Evolutionary conservation across 2,329 filamentous ascomycete species (phyloP).

Genomic region (Pseudogymnoascus sp.): DNA sequence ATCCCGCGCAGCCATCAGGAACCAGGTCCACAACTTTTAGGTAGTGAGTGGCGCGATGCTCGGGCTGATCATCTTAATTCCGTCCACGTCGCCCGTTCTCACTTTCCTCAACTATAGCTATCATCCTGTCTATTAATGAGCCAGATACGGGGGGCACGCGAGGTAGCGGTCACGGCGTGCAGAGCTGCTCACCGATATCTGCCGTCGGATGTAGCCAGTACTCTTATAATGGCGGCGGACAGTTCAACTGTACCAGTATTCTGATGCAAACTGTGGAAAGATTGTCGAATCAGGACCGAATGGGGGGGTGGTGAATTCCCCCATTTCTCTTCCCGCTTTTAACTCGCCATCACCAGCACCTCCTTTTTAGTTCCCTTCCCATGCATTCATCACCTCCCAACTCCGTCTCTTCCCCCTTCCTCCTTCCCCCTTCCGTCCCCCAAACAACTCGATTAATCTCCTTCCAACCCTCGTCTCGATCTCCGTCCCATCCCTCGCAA

Average conservation of each 20-base stretch:
- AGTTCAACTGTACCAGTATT: not conserved
- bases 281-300: not conserved
- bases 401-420: too few species aligned
- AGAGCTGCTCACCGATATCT: not conserved
- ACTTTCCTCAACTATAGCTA: not conserved
- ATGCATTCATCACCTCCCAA: too few species aligned
- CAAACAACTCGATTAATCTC: too few species aligned
- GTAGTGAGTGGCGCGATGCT: not conserved
- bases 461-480: too few species aligned
- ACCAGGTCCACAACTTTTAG: too few species aligned
- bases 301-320: not conserved
- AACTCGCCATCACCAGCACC: too few species aligned
- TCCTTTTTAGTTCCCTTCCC: too few species aligned
- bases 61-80: not conserved
- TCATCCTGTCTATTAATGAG: too few species aligned
- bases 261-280: not conserved
- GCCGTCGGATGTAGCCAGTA: not conserved
- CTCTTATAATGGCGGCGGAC: constrained; percentile 1
- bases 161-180: not conserved
- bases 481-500: too few species aligned
- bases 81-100: not conserved
- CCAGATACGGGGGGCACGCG: not conserved
- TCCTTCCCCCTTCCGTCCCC: too few species aligned
- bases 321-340: too few species aligned
- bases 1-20: too few species aligned